Base-by-base conservation (phyloP, 2,329 filamentous ascomycete species). In the Chaetomium sp. region DNA sequence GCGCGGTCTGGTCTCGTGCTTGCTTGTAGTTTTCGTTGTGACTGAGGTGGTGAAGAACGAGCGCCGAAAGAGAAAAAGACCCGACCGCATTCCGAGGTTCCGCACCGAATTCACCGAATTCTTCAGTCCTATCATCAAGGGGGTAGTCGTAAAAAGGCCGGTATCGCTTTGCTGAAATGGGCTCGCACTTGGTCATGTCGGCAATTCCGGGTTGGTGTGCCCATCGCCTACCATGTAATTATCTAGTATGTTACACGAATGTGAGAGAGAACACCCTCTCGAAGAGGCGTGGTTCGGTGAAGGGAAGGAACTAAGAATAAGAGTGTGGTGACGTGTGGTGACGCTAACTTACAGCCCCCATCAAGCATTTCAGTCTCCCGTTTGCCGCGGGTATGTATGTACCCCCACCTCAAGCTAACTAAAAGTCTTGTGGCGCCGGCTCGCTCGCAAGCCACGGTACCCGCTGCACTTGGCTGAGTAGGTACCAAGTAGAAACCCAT, bases 351-450 rank as follows among this genome's bases (percentile, higher is more conserved):
- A 47, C 19, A 7, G 7, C 19, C 45, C 45, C 45, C 29, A 31
- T 55, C 10, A n/a, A n/a, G n/a, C n/a, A 31, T 55, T 38, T 12
- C 6, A 10, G 8, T 21, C 45, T 54, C 31, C 8, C 23, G n/a
- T 58, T 53, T 45, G 42, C 56, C 38, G 35, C 49, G 58, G 33
- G 56, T 59, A n/a, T n/a, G n/a, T n/a, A n/a, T n/a, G n/a, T n/a
- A 55, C 60, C 67, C 67, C 65, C 67, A 60, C 6, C 27, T 65
- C n/a, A n/a, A n/a, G 60, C 65, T 67, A 67, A 64, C 53, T 62
- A 60, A 64, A 19, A 31, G 38, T 3, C n/a, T 23, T 60, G 62
- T 65, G 67, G 63, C 62, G 63, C 45, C 53, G 21, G 33, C 25
- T 60, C 50, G 50, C 47, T 38, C 57, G 50, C 57, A 55, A 65